Base-by-base conservation (phyloP, 2,329 filamentous ascomycete genomes). In the Drechslerella coelobrocha region DNA sequence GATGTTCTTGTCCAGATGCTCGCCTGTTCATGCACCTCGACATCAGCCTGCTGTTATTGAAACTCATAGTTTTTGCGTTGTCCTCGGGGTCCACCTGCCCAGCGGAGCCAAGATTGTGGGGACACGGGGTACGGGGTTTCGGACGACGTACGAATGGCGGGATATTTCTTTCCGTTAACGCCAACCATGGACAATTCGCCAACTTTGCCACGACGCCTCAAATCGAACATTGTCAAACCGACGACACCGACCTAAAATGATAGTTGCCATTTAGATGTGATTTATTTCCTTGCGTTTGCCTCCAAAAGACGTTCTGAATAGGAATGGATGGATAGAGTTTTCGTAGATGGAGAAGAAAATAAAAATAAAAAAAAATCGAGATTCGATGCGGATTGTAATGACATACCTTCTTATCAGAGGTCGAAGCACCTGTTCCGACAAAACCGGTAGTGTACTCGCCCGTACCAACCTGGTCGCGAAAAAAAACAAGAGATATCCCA, bases 381-480 rank as follows among this genome's bases (percentile, higher is more conserved):
- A 3, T 3, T 47, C 12, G 10, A 19, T 4, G 23, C 6, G 17
- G 6, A 21, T 23, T 48, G 23, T 48, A 14, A 14, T 4, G 19
- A 14, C 29, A 53, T 72, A 75, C 75, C 80, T 97, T 97, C 83
- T 97, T 97, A 83, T 97, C 93, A 53, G 91, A 96, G 9, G 85
- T 88, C 2, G 91, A 96, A 55, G 88, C 89, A 68, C 88, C 89
- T 71, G 87, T 88, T 65, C 90, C 91, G 63, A 96, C 92, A 76
- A 94, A 97, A 65, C 92, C 92, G 45, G 93, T 97, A 76, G 93
- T 97, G 84, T 97, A 97, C 84, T 97, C 92, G 77, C 92, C 93
- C 9, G 92, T 96, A 74, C 92, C 92, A 68, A 96, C 86, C 89
- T 88, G 71, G 53, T 21, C 27, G 26, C 47, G 43, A n/a, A n/a